phyloP scores from a whole-genome alignment of 139 green algal genomes.

The Picochlorum sp. region DNA sequence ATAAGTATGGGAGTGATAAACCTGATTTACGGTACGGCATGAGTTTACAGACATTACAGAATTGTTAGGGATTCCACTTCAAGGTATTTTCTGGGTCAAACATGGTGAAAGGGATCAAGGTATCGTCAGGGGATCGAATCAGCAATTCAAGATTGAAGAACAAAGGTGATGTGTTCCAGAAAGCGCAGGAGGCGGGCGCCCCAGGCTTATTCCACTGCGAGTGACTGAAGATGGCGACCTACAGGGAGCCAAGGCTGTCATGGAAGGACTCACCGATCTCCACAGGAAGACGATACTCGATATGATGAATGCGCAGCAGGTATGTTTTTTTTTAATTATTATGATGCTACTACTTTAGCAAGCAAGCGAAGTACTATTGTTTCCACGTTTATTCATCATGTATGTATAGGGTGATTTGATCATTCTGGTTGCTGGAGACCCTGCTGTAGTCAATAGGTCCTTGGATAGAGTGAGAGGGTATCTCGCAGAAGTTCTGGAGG shows the following conservation, averaged over 20 bases:
- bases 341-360: too few species aligned
- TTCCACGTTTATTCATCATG: too few species aligned
- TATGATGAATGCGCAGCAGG: constrained; percentile 10
- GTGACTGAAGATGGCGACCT: constrained; percentile 54
- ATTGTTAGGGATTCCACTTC: constrained; percentile 62
- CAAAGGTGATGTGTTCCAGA: constrained; percentile 66
- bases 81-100: constrained; percentile 76
- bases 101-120: constrained; percentile 71
- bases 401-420: constrained; percentile 67
- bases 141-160: constrained; percentile 76
- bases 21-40: constrained; percentile 84
- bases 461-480: constrained; percentile 82
- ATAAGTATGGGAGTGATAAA: constrained; percentile 69
- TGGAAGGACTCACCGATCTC: constrained; percentile 60
- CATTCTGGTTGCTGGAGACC: constrained; percentile 67
- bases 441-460: constrained; percentile 50
- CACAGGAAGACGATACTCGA: constrained; percentile 29
- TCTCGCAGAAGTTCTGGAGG: constrained; percentile 57
- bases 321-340: too few species aligned
- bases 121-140: constrained; percentile 71
- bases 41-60: constrained; percentile 59
- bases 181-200: constrained; percentile 20
- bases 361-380: too few species aligned
- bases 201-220: constrained; percentile 64
- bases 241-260: constrained; percentile 69